Evolutionary conservation across 345 rosid species (phyloP), one percentile per base, ranked within the genome.

Genomic region (Eucalyptus erythrocorys): DNA sequence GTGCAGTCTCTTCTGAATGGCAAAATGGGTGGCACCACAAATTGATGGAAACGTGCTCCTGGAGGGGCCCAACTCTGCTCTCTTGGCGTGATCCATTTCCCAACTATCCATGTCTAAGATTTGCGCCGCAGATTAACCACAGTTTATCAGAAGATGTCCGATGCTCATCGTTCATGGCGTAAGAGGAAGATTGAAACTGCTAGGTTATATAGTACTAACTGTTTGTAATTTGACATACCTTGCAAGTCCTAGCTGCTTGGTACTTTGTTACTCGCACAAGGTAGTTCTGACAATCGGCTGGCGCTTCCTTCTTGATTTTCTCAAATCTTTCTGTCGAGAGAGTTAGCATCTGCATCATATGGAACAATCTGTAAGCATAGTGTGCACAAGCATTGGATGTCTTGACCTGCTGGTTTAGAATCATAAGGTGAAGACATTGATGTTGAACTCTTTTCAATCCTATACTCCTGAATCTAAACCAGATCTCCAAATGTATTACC

Each of bases 181-280:
- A 76, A 11, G 84, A 11, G 84, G 47, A 3, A 76, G 84, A 40
- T 40, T 40, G 84, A 76, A 76, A 40, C 47, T 40, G 84, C 27
- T 76, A 40, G 82, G 27, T 5, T 37, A 37, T 37, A 37, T 76
- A 1, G 82, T 22, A 40, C 40, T 40, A 76, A 76, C 30, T 16
- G 86, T 86, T 86, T 45, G 7, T 51, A 40, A 40, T 21, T 80
- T 32, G 42, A 87, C 51, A 37, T 89, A 96, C 99, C 97, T 97
- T 95, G 93, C 99, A 98, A 90, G 92, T 91, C 89, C 91, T 95
- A 10, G 99, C 99, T 81, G 97, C 98, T 13, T 95, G 96, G 92
- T 98, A 97, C 91, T 96, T 98, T 30, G 97, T 97, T 59, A 98
- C 99, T 91, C 95, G 99, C n/a, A 97, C 98, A 26, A 98, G 95